phyloP scores from a whole-genome alignment of 805 yeast species.

The Maudiozyma serrabonitensis region DNA sequence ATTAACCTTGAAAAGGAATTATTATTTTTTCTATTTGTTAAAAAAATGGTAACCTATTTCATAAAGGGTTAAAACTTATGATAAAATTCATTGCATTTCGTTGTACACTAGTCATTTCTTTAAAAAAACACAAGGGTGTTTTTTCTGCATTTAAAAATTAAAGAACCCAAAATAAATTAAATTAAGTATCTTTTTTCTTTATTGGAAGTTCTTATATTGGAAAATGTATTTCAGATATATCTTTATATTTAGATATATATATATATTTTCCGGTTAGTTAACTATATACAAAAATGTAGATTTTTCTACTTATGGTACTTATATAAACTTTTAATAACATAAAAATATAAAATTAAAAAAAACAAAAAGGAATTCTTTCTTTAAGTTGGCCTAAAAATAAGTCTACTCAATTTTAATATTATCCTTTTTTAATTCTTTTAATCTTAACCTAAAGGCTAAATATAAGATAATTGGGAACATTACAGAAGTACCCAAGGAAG shows the following conservation, averaged over 20 bases:
- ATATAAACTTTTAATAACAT: too few relatives aligned
- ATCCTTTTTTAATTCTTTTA: neutral
- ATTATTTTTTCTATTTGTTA: neutral
- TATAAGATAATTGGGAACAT: constrained; percentile 1
- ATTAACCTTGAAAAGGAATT: neutral
- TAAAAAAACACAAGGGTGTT: neutral
- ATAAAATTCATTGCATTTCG: neutral
- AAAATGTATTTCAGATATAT: too few relatives aligned
- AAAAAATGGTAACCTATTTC: neutral
- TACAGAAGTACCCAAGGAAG: neutral
- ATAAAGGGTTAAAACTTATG: neutral
- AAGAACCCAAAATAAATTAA: too few relatives aligned
- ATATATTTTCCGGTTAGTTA: too few relatives aligned
- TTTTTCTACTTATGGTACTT: too few relatives aligned
- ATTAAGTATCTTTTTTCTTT: neutral
- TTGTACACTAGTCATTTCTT: constrained; percentile 1
- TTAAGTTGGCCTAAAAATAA: too few relatives aligned
- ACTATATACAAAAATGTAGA: too few relatives aligned
- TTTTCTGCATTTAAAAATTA: neutral
- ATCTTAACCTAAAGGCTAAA: neutral
- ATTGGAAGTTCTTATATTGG: neutral
- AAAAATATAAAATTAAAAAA: too few relatives aligned
- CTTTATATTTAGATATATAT: too few relatives aligned
- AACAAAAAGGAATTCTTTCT: neutral
- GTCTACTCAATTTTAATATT: neutral